A percentile compares a stretch with the other conserved stretches of the same genome.
Conservation (phyloP, 306 rosid species). For the Crotalaria pallida region DNA sequence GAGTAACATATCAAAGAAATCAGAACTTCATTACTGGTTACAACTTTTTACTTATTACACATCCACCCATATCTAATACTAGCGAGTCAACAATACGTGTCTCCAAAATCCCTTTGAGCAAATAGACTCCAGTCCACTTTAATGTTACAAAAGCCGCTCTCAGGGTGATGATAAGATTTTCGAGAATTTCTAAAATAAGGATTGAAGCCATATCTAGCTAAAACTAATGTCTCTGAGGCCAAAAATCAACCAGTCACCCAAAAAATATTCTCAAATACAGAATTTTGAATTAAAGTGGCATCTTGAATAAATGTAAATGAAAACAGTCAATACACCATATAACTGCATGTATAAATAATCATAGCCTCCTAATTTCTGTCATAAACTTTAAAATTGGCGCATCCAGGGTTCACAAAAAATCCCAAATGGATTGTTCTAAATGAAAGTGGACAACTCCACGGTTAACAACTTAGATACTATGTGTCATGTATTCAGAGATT, state of each 20-base stretch:
- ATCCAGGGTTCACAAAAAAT: neutral
- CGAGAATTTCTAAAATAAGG: neutral
- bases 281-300: neutral
- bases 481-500: neutral
- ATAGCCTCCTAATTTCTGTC: neutral
- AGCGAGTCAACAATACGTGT: neutral
- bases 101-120: neutral
- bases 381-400: neutral
- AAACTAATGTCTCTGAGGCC: neutral
- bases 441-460: neutral
- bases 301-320: neutral
- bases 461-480: neutral
- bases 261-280: neutral
- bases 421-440: neutral
- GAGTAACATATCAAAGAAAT: neutral
- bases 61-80: neutral
- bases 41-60: neutral
- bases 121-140: neutral
- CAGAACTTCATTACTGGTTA: neutral
- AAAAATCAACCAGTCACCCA: neutral
- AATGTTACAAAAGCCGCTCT: neutral
- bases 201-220: neutral
- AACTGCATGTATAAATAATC: neutral
- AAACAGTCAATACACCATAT: neutral
- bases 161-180: neutral